Evolutionary conservation across 257 asterid species (phyloP).

Genomic region (Solanum chiquidenum): DNA sequence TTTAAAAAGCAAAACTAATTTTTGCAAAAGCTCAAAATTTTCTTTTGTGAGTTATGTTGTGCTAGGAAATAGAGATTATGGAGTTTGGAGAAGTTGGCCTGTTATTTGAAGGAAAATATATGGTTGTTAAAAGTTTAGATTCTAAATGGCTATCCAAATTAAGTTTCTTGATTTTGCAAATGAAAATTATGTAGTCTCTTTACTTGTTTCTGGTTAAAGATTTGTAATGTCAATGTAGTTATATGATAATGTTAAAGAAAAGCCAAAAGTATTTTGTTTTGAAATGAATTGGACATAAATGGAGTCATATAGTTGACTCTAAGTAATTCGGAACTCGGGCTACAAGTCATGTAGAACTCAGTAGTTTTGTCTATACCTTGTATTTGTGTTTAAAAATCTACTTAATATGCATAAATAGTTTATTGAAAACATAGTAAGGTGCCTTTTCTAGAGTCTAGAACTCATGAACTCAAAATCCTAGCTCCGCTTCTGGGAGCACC

Average conservation of each 20-base stretch:
- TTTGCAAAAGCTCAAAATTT: background rate
- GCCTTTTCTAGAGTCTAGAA: background rate
- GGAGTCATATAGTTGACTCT: background rate
- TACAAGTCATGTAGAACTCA: background rate
- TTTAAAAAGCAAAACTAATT: background rate
- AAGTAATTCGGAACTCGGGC: background rate
- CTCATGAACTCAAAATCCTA: background rate
- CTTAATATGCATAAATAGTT: background rate
- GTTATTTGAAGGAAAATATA: background rate
- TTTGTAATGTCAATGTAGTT: background rate
- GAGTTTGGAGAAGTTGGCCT: background rate
- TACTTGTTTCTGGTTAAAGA: background rate
- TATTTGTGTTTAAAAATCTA: background rate
- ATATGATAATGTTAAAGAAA: background rate
- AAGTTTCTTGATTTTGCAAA: background rate
- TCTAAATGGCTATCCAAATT: background rate
- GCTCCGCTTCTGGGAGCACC: background rate
- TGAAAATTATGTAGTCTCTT: background rate
- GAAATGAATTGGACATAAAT: background rate
- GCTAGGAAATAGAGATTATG: background rate
- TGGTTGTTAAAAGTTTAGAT: background rate
- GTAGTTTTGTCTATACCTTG: background rate
- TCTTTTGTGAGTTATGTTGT: background rate
- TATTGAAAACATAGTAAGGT: background rate
- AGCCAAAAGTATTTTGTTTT: background rate